A percentile compares a stretch with the other conserved stretches of the same genome.
Evolutionary conservation across 208 protist species (phyloP).

Genomic region (Blechomonas ayalai): DNA sequence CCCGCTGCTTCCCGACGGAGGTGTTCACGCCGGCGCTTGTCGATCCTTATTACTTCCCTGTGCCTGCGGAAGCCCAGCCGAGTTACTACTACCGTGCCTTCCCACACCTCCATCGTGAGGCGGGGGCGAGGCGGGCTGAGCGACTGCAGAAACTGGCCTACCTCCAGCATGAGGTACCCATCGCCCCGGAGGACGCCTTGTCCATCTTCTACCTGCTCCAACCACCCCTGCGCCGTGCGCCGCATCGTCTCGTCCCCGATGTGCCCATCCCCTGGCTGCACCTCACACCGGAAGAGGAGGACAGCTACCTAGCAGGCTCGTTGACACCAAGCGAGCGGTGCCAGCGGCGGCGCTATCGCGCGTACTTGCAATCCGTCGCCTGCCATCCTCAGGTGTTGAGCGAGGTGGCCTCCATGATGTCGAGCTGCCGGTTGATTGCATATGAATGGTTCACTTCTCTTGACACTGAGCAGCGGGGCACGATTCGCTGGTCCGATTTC

Average conservation of each 20-base stretch:
- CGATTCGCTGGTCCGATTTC: slow-evolving; percentile 54
- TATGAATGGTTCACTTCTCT: slow-evolving; percentile 46
- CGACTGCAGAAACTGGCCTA: slow-evolving; percentile 1
- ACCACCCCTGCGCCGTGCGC: slow-evolving; percentile 3
- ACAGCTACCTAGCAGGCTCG: slow-evolving; percentile 15
- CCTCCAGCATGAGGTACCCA: slow-evolving; percentile 1
- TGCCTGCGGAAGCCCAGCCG: slow-evolving; percentile 15
- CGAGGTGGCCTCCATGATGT: slow-evolving; percentile 22
- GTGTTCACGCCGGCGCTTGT: slow-evolving; percentile 34
- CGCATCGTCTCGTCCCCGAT: slow-evolving; percentile 7
- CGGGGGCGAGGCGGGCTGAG: slow-evolving; percentile 1
- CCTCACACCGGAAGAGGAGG: slow-evolving; percentile 29
- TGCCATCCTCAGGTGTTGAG: slow-evolving; percentile 11
- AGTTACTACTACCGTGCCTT: slow-evolving; percentile 19
- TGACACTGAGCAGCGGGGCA: slow-evolving; percentile 56
- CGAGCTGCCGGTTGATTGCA: slow-evolving; percentile 30
- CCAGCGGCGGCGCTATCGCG: slow-evolving; percentile 16
- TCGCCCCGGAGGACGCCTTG: slow-evolving; percentile 7
- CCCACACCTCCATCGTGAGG: slow-evolving; percentile 3
- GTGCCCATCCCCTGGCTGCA: slow-evolving; percentile 20
- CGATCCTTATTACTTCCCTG: slow-evolving; percentile 35
- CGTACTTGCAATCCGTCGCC: slow-evolving; percentile 20
- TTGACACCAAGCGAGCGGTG: not conserved
- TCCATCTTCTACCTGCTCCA: slow-evolving; percentile 7
- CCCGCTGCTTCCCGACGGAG: slow-evolving; percentile 33